Conservation (phyloP, 192 early-diverging fungal genomes). For the Coemansia sp. region DNA sequence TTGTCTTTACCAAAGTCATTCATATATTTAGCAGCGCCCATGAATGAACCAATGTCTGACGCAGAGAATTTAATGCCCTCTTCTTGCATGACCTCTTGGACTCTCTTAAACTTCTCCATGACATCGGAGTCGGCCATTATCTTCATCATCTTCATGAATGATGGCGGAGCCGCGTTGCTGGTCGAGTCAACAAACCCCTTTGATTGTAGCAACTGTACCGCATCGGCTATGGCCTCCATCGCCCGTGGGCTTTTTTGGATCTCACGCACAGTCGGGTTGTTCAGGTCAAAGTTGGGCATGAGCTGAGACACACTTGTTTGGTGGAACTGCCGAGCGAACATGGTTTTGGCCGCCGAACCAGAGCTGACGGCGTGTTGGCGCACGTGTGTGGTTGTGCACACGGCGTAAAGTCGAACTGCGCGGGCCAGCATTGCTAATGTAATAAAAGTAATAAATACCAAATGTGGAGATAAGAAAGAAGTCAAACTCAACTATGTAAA, state of each 20-base stretch:
- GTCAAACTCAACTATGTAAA: background rate
- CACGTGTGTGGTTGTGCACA: background rate
- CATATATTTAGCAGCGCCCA: constrained; percentile 3
- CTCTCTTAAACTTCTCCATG: constrained; percentile 10
- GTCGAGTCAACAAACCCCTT: constrained; percentile 17
- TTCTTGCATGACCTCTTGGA: constrained; percentile 26
- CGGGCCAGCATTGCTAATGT: background rate
- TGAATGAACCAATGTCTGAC: constrained; percentile 22
- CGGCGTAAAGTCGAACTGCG: background rate
- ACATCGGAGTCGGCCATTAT: constrained; percentile 39
- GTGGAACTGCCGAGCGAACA: constrained; percentile 3
- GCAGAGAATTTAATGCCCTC: constrained; percentile 41
- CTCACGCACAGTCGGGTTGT: constrained; percentile 19
- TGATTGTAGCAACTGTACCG: constrained; percentile 24
- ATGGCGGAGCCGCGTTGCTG: constrained; percentile 19
- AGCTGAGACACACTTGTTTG: background rate
- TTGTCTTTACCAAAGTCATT: background rate
- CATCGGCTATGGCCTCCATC: constrained; percentile 13
- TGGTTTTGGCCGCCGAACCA: background rate
- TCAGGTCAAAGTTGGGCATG: constrained; percentile 10
- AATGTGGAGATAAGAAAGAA: too few relatives aligned
- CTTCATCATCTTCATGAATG: constrained; percentile 36
- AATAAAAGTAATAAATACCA: background rate
- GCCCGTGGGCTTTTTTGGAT: constrained; percentile 28
- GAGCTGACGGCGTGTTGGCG: background rate